Conservation (phyloP, 2,329 filamentous ascomycete species). For the Pseudogymnoascus pannorum region DNA sequence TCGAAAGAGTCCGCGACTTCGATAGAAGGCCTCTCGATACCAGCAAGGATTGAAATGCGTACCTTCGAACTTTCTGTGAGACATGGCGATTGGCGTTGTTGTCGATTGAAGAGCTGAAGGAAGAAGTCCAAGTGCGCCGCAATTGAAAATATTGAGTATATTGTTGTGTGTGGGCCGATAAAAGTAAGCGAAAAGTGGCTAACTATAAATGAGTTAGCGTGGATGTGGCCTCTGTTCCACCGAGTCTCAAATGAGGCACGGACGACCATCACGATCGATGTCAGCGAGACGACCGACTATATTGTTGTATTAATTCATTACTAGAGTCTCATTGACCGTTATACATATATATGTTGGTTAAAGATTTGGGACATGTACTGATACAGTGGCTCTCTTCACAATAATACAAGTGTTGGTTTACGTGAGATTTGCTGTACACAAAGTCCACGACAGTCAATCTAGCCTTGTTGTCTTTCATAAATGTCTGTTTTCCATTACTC, state of each 20-base stretch:
- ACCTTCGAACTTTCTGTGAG: slow-evolving; percentile 24
- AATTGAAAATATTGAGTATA: slow-evolving; percentile 11
- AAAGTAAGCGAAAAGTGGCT: slow-evolving; percentile 8
- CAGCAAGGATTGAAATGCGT: not conserved
- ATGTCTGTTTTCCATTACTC: not conserved
- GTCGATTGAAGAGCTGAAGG: slow-evolving; percentile 9
- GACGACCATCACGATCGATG: too few relatives aligned
- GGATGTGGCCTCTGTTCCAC: not conserved
- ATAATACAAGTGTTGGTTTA: not conserved
- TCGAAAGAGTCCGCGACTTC: slow-evolving; percentile 3
- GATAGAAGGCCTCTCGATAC: not conserved
- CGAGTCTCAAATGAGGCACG: not conserved
- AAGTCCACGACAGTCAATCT: not conserved
- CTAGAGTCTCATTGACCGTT: not conserved
- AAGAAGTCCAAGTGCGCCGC: slow-evolving; percentile 8
- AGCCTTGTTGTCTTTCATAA: not conserved
- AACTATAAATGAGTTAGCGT: not conserved
- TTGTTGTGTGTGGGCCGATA: slow-evolving; percentile 9
- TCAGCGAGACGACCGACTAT: too few relatives aligned
- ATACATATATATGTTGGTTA: too few relatives aligned
- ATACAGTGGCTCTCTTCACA: not conserved
- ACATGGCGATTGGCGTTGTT: slow-evolving; percentile 11
- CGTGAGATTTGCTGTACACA: not conserved
- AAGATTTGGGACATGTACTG: not conserved
- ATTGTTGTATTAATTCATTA: not conserved